These are phyloP conservation scores for Juncus inflexus DNA, from an alignment of 176 grass and related monocot genomes.

Conservation along the genomic window DNA sequence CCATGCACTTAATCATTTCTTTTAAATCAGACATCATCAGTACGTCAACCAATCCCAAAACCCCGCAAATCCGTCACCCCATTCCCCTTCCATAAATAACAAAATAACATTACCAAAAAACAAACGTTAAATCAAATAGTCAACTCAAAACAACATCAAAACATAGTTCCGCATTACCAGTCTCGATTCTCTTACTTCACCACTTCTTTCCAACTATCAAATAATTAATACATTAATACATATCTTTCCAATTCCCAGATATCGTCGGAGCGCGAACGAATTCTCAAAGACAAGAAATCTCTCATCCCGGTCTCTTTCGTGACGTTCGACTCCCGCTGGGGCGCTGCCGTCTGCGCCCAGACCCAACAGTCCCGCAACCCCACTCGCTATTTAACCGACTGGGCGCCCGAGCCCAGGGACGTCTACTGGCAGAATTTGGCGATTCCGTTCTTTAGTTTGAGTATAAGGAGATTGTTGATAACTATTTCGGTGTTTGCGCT, in stretches of 20 bases:
- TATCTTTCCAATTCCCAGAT: constrained; percentile 32
- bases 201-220: too few relatives aligned
- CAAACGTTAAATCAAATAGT: too few relatives aligned
- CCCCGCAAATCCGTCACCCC: too few relatives aligned
- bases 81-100: too few relatives aligned
- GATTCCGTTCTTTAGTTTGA: constrained; percentile 89
- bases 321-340: constrained; percentile 97
- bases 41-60: too few relatives aligned
- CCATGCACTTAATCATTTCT: too few relatives aligned
- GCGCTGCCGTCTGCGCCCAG: constrained; percentile 89
- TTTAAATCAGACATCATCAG: too few relatives aligned
- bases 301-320: constrained; percentile 96
- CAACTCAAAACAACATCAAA: too few relatives aligned
- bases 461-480: constrained; percentile 81
- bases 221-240: too few relatives aligned
- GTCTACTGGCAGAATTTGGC: constrained; percentile 92
- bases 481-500: constrained; percentile 69
- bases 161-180: too few relatives aligned
- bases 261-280: constrained; percentile 57
- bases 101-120: too few relatives aligned
- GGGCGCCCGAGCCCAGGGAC: constrained; percentile 96
- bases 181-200: too few relatives aligned
- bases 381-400: constrained; percentile 78
- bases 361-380: constrained; percentile 97
- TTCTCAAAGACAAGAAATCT: constrained; percentile 82